These are phyloP conservation scores for Penicillium sp. DNA, from an alignment of 2,329 filamentous ascomycete genomes.

Conservation along the genomic window DNA sequence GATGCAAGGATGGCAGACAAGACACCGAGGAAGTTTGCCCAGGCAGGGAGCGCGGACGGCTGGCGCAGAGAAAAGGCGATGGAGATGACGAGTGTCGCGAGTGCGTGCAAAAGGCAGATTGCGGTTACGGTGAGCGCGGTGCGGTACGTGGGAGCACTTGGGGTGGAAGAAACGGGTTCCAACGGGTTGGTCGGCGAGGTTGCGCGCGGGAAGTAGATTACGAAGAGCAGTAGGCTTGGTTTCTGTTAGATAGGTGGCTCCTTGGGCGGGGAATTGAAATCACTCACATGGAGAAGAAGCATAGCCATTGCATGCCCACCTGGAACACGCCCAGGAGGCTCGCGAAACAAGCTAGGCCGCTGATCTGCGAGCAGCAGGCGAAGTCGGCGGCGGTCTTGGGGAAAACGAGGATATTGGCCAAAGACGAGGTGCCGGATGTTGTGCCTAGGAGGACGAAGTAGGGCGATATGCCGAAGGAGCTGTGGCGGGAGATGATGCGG, in stretches of 20 bases:
- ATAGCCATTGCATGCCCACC: slow-evolving; percentile 85
- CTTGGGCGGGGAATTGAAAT: neutral
- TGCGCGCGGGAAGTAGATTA: slow-evolving; percentile 80
- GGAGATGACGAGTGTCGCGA: slow-evolving; percentile 61
- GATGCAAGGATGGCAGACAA: slow-evolving; percentile 71
- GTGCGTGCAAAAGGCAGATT: slow-evolving; percentile 67
- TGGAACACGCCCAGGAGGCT: slow-evolving; percentile 85
- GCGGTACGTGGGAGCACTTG: slow-evolving; percentile 62
- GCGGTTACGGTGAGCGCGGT: slow-evolving; percentile 72
- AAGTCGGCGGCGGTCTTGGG: slow-evolving; percentile 79
- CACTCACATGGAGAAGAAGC: slow-evolving; percentile 83
- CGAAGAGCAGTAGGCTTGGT: slow-evolving; percentile 77
- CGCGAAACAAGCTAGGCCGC: slow-evolving; percentile 74
- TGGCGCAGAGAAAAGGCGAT: slow-evolving; percentile 60
- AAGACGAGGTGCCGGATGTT: slow-evolving; percentile 78
- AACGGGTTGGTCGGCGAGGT: slow-evolving; percentile 46
- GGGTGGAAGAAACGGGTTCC: slow-evolving; percentile 32
- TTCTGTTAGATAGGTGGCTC: neutral
- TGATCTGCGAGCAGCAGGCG: slow-evolving; percentile 76
- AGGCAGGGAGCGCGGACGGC: slow-evolving; percentile 62
- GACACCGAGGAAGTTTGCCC: slow-evolving; percentile 82
- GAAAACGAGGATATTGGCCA: slow-evolving; percentile 86
- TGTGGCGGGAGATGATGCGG: slow-evolving; percentile 78
- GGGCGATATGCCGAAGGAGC: slow-evolving; percentile 90
- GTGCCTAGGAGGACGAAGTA: slow-evolving; percentile 93